These are phyloP conservation scores for Platanthera zijinensis DNA, from an alignment of 106 monocot species.

Conservation along the genomic window DNA sequence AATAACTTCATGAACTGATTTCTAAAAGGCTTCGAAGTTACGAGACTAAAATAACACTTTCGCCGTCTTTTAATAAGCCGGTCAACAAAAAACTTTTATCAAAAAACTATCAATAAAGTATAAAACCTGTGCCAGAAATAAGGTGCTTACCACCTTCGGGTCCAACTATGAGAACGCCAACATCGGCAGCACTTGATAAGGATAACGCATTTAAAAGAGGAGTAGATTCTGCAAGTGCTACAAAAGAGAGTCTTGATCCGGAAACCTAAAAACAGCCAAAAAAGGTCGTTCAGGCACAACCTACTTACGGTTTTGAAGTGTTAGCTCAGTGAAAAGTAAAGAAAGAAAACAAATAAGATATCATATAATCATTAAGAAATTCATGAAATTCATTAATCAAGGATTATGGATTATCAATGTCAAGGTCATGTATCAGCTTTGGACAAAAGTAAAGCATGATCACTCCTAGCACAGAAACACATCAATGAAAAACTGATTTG, in stretches of 20 bases:
- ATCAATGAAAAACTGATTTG: no score
- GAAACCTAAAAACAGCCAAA: slow-evolving; percentile 33
- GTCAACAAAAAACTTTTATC: no score
- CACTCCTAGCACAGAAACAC: no score
- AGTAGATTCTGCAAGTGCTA: slow-evolving; percentile 73
- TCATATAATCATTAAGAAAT: neutral
- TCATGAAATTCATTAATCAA: neutral
- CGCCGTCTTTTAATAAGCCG: no score
- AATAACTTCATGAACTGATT: no score
- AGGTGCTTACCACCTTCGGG: slow-evolving; percentile 80
- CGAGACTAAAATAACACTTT: neutral
- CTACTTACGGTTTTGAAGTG: neutral
- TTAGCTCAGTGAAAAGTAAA: neutral
- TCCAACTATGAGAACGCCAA: slow-evolving; percentile 72
- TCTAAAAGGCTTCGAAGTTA: no score
- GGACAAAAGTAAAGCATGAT: neutral
- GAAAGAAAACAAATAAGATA: neutral
- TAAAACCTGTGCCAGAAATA: neutral
- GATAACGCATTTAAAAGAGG: slow-evolving; percentile 54
- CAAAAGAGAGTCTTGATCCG: slow-evolving; percentile 53
- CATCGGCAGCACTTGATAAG: slow-evolving; percentile 18
- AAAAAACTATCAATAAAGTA: no score
- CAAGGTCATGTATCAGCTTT: neutral
- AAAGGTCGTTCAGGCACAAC: neutral
- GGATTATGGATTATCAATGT: neutral